Base-by-base conservation (phyloP, 164 flowering plant species). In the Tinospora cordifolia region DNA sequence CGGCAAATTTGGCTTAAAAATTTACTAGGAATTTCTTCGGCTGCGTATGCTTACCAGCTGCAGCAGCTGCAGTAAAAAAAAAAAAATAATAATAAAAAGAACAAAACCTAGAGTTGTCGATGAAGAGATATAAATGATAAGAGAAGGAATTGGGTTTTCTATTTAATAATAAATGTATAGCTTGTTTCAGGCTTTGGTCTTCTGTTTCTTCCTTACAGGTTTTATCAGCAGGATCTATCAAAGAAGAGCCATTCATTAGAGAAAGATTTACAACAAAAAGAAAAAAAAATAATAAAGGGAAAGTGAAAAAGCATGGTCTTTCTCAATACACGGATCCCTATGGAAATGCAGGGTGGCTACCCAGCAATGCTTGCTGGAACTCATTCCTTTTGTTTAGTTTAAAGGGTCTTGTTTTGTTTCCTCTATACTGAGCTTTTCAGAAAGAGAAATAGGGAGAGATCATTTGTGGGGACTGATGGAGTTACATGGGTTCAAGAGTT, bases 241-340 rank as follows among this genome's bases (percentile, higher is more conserved):
- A 30, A 57, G 46, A 30, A 30, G 36, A 11, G 39, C 27, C 15
- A 22, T 13, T 30, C 36, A 30, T 2, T 25, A 12, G 54, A 66
- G 51, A 66, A 24, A 30, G 36, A 30, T 30, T 30, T 30, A 30
- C 2, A 30, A 30, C 2, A 30, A 67, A 30, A 30, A 30, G 4
- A 15, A 49, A 49, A 47, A 24, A 17, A 30, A 62, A 22, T 54
- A 36, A 64, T 26, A 72, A 39, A 65, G 72, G 58, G 27, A 71
- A 72, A 40, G 26, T 11, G 47, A n/a, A 64, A 70, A 70, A 71
- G 54, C 75, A 71, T 71, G 81, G 82, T 79, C 84, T 83, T 83
- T 84, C 83, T 78, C 81, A 76, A 46, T 68, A 78, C 93, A 87
- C 96, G 85, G 93, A 90, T 90, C 93, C 93, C 93, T 79, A 90